Base-by-base conservation (phyloP, 2,329 filamentous ascomycete genomes). In the Fusarium nisikadoi region DNA sequence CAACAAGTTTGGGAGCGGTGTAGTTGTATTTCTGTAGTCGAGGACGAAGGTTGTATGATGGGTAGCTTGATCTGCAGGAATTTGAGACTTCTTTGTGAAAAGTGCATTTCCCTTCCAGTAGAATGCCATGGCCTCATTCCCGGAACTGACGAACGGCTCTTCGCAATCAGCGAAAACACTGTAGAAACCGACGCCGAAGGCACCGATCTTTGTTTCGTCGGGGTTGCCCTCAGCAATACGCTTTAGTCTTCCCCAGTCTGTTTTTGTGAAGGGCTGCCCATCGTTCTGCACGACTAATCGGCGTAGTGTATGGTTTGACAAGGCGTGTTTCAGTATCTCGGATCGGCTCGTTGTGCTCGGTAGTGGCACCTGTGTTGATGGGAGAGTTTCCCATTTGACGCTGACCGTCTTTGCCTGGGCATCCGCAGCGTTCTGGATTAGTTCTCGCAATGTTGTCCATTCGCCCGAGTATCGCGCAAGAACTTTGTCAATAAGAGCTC, bases 81-180 rank as follows among this genome's bases (percentile, higher is more conserved):
- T 83, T 73, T 91, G 90, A 27, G 96, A 87, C 75, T 94, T 93
- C 76, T 95, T 92, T 29, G 97, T 99, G 80, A 97, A 98, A 4
- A 99, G 87, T 9, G 94, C 94, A 80, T 98, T 98, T n/a, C 93
- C 95, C 81, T 98, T 98, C 97, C 96, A 99, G 84, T 98, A 99
- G 79, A 99, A 99, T 1, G 95, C 95, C 94, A 99, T 98, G 41
- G 94, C 95, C 82, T 97, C 92, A 70, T 88, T 89, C 2, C 96
- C 96, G 2, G 95, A 98, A 74, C 94, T 96, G 72, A 99, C 93
- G 79, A 99, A 98, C 1, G 96, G 96, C 76, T 98, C 94, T 82
- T 99, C 97, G 80, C 95, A 99, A 80, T 99, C 96, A 69, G 96
- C 94, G 80, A 99, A 99, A 42, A 98, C 95, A 80, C 94, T 97